Base-by-base conservation (phyloP, 2,329 filamentous ascomycete genomes). In the Emmonsia crescens region DNA sequence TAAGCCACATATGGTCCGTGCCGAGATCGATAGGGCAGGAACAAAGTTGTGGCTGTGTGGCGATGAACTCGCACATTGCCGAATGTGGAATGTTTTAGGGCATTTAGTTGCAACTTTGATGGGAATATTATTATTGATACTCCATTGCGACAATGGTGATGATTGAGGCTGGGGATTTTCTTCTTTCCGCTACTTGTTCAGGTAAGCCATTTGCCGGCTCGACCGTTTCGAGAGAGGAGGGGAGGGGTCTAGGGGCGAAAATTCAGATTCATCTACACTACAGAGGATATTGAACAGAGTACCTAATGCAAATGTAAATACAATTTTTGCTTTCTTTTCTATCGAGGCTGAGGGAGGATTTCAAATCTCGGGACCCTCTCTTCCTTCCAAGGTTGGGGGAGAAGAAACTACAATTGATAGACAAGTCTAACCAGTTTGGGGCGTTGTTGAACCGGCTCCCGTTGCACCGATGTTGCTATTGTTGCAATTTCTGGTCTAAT, bases 41-140 rank as follows among this genome's bases (percentile, higher is more conserved):
- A 56, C 19, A 40, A 42, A 57, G 40, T 46, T 57, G 56, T 57
- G 56, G 56, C 40, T 33, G 27, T 46, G 56, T 57, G 56, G 56
- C 56, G 56, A 40, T 57, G 56, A 40, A 40, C 44, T 12, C 44
- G 9, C n/a, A 19, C 24, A 14, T 21, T 57, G 36, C 10, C n/a
- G 10, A 36, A 19, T 57, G 21, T 42, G n/a, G 52, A 14, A 40
- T 10, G 27, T 5, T 12, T 40, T 12, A 6, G 19, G 10, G 16
- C 19, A 8, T 21, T 55, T 55, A 21, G 52, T n/a, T 19, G 19
- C 29, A 55, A 8, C 29, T 29, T 38, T 6, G n/a, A 24, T 56
- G 31, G 46, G 24, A 49, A 16, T 16, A 27, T 42, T 19, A 19
- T 27, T 56, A 24, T 3, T 27, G 46, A 48, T 40, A 27, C n/a